These are phyloP conservation scores for Bruguiera sexangula DNA, from an alignment of 345 rosid genomes.

Conservation along the genomic window DNA sequence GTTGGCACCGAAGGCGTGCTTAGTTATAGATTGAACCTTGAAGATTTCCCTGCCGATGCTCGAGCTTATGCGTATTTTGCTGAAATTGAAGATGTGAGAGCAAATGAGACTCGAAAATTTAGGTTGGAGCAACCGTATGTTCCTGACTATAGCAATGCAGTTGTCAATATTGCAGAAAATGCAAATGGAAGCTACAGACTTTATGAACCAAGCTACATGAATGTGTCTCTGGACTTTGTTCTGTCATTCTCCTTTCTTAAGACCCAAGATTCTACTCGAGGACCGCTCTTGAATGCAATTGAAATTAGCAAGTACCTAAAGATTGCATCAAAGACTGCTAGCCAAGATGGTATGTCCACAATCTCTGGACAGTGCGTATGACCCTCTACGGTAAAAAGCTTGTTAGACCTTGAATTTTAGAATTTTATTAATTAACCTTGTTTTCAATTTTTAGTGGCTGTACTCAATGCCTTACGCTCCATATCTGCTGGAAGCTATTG, in stretches of 20 bases:
- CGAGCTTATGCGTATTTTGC: slow-evolving; percentile 92
- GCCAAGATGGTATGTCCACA: slow-evolving; percentile 57
- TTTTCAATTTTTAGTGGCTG: slow-evolving; percentile 47
- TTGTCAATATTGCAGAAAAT: slow-evolving; percentile 90
- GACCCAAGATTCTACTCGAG: slow-evolving; percentile 76
- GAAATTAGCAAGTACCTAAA: slow-evolving; percentile 80
- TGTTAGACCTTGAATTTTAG: neutral
- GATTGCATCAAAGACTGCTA: slow-evolving; percentile 60
- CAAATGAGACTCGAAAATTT: slow-evolving; percentile 77
- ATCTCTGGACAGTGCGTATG: neutral
- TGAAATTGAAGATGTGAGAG: slow-evolving; percentile 73
- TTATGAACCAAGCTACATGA: slow-evolving; percentile 98
- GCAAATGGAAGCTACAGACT: slow-evolving; percentile 87
- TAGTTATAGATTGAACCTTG: slow-evolving; percentile 81
- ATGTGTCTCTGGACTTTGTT: slow-evolving; percentile 67
- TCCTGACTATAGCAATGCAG: slow-evolving; percentile 84
- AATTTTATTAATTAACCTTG: neutral
- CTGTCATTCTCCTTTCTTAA: slow-evolving; percentile 69
- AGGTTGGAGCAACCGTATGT: slow-evolving; percentile 55
- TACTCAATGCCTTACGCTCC: slow-evolving; percentile 49
- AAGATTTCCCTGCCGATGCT: slow-evolving; percentile 93
- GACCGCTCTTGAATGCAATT: slow-evolving; percentile 84
- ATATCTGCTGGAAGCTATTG: slow-evolving; percentile 50
- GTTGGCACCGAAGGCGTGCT: slow-evolving; percentile 72
- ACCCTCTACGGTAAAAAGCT: neutral